Evolutionary conservation across 192 early-diverging fungal genomes (phyloP).

Genomic region (Mortierella alpina): DNA sequence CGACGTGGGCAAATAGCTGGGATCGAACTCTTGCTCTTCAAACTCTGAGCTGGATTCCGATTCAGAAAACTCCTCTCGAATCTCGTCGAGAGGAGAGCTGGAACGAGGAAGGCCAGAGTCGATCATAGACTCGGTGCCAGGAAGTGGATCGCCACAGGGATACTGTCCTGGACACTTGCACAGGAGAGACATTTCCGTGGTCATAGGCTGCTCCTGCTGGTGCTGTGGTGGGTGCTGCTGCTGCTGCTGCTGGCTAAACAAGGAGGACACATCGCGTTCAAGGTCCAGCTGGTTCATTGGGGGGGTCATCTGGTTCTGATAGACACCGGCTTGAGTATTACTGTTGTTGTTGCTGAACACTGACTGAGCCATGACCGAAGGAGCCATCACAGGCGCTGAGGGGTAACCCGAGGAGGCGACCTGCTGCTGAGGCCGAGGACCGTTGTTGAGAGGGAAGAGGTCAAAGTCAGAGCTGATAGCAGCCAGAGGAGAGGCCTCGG

Average conservation of each 20-base stretch:
- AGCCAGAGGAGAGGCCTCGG: constrained; percentile 27
- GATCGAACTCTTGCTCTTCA: constrained; percentile 19
- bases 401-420: constrained; percentile 3
- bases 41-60: constrained; percentile 38
- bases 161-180: constrained; percentile 53
- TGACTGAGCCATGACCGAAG: constrained; percentile 5
- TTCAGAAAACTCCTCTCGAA: constrained; percentile 29
- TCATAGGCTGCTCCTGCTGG: constrained; percentile 10
- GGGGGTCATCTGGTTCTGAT: constrained; percentile 29
- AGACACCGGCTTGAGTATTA: neutral
- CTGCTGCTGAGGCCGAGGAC: neutral
- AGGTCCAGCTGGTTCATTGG: constrained; percentile 40
- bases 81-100: constrained; percentile 17
- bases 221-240: neutral
- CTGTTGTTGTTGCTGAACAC: neutral
- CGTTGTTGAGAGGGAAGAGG: constrained; percentile 31
- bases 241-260: constrained; percentile 21
- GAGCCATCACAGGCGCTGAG: constrained; percentile 32
- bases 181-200: constrained; percentile 35
- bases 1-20: constrained; percentile 15
- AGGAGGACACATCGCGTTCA: constrained; percentile 15
- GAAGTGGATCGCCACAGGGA: constrained; percentile 39
- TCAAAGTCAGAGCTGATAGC: constrained; percentile 39
- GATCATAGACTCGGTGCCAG: neutral
- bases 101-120: neutral